Conservation (phyloP, 2,329 filamentous ascomycete species). For the Paramyrothecium sp. region DNA sequence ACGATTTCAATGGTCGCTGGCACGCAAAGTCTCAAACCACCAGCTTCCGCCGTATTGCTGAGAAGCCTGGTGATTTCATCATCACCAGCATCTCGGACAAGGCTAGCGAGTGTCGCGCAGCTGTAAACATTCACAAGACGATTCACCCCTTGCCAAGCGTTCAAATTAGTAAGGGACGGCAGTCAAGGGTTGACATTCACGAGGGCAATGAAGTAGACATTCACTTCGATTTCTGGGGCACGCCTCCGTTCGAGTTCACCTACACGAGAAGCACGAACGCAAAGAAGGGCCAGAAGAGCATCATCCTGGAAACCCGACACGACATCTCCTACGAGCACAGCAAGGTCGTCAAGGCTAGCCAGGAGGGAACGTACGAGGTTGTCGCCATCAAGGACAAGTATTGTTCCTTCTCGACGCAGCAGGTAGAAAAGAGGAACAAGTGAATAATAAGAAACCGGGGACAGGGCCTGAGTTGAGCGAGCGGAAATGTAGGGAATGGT, state of each 20-base stretch:
- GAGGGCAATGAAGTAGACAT: constrained; percentile 95
- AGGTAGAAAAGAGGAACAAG: constrained; percentile 49
- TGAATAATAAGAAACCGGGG: constrained; percentile 7
- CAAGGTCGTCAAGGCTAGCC: constrained; percentile 79
- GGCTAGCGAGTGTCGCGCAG: constrained; percentile 82
- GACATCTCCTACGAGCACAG: constrained; percentile 79
- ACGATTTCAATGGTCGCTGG: constrained; percentile 80
- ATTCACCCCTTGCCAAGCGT: constrained; percentile 94
- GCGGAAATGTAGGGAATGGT: constrained; percentile 3
- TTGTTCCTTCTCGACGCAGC: constrained; percentile 81
- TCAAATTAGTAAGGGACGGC: constrained; percentile 79
- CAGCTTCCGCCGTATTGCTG: constrained; percentile 89
- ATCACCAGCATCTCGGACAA: constrained; percentile 87
- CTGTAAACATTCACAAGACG: constrained; percentile 72
- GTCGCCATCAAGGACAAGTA: constrained; percentile 92
- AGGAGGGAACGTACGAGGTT: constrained; percentile 97
- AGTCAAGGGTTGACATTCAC: constrained; percentile 86
- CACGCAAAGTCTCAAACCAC: constrained; percentile 78
- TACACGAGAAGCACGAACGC: constrained; percentile 90
- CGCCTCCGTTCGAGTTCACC: constrained; percentile 95
- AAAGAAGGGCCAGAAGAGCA: constrained; percentile 72
- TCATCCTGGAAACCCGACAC: constrained; percentile 86
- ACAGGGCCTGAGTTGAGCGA: neutral
- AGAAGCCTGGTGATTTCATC: constrained; percentile 83
- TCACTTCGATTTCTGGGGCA: constrained; percentile 91